These are phyloP conservation scores for Phytophthora citrophthora DNA, from an alignment of 352 stramenopile species.

Conservation along the genomic window DNA sequence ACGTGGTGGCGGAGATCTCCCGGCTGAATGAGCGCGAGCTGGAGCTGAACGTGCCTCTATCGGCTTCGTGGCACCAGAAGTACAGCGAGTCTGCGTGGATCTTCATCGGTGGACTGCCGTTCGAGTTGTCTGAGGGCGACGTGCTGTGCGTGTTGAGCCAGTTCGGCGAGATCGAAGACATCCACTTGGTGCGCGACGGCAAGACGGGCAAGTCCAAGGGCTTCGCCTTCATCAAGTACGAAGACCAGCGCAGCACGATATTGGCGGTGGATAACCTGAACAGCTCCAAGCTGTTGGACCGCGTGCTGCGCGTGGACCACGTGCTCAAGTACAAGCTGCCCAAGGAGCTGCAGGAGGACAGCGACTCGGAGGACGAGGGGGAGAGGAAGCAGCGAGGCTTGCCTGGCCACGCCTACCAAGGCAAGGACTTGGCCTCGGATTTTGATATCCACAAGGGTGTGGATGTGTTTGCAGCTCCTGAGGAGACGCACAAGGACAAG, in stretches of 20 bases:
- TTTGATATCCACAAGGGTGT: constrained; percentile 82
- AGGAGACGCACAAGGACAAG: constrained; percentile 60
- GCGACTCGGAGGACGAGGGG: constrained; percentile 58
- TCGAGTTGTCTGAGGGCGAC: constrained; percentile 96
- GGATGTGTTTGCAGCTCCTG: constrained; percentile 80
- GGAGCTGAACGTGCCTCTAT: constrained; percentile 69
- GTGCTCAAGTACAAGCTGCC: constrained; percentile 98
- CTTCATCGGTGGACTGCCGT: constrained; percentile 94
- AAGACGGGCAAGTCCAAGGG: constrained; percentile 96
- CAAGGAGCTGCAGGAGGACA: constrained; percentile 87
- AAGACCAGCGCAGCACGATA: constrained; percentile 96
- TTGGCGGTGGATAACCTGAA: constrained; percentile 99
- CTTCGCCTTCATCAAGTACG: constrained; percentile 98
- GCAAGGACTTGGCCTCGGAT: constrained; percentile 76
- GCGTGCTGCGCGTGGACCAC: constrained; percentile 96
- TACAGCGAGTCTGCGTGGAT: constrained; percentile 97
- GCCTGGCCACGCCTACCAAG: constrained; percentile 89
- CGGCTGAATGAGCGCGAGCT: constrained; percentile 86
- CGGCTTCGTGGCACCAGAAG: constrained; percentile 83
- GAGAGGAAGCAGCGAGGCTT: constrained; percentile 48
- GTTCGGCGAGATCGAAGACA: constrained; percentile 93
- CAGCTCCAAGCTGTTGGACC: constrained; percentile 89
- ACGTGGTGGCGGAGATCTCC: constrained; percentile 85
- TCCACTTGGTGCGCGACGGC: constrained; percentile 96
- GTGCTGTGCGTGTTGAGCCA: constrained; percentile 93